Conservation (phyloP, 176 grass and related monocot species). For the Hordeum marinum region DNA sequence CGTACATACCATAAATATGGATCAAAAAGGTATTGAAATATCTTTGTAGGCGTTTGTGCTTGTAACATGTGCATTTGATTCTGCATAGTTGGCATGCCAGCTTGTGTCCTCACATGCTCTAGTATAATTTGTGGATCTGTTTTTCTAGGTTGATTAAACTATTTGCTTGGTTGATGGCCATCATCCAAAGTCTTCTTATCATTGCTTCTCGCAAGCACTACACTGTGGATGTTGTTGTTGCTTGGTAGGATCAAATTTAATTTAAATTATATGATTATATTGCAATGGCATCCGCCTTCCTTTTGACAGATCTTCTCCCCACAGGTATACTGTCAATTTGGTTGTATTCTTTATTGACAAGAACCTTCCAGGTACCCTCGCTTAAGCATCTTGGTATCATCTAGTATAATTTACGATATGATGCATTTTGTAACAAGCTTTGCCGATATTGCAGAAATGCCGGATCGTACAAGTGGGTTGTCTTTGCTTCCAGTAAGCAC, state of each 20-base stretch:
- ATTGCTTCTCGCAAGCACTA: slow-evolving; percentile 97
- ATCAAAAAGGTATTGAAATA: slow-evolving; percentile 61
- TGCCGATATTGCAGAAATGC: slow-evolving; percentile 65
- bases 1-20: slow-evolving; percentile 93
- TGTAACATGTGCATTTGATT: background rate
- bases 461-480: slow-evolving; percentile 62
- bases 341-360: slow-evolving; percentile 90
- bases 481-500: slow-evolving; percentile 67
- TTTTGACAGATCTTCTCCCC: slow-evolving; percentile 8
- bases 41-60: background rate
- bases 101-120: background rate
- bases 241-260: slow-evolving; percentile 57
- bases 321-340: slow-evolving; percentile 97
- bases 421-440: background rate
- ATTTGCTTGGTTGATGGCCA: slow-evolving; percentile 74
- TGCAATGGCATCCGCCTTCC: background rate
- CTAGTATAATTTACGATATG: background rate
- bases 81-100: background rate
- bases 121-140: background rate
- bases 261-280: background rate
- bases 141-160: slow-evolving; percentile 80
- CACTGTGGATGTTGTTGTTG: slow-evolving; percentile 92
- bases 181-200: slow-evolving; percentile 94
- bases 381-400: background rate
- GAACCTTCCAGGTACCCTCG: slow-evolving; percentile 61